Percentiles rank a stretch among this genome's conserved stretches.
Evolutionary conservation across 345 rosid species (phyloP).

Genomic region (Eucalyptus polyanthemos): DNA sequence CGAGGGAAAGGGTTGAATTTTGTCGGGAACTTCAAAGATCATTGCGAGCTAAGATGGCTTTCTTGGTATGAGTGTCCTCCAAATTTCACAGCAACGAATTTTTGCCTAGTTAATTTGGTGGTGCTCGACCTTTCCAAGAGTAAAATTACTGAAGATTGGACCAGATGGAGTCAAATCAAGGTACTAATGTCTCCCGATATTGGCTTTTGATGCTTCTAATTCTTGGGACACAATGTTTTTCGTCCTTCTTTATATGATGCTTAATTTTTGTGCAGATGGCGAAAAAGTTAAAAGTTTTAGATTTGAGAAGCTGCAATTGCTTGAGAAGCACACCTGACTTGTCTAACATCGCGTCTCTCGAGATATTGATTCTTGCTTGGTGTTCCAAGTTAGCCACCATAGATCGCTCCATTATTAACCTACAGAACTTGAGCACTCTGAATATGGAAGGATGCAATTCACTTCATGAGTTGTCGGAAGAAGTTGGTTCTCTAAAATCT

Average conservation of each 20-base stretch:
- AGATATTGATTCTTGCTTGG: background rate
- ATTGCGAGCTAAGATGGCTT: background rate
- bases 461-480: background rate
- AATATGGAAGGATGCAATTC: background rate
- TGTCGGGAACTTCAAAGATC: background rate
- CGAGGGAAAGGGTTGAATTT: background rate
- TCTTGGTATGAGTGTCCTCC: background rate
- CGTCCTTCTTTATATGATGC: background rate
- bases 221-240: background rate
- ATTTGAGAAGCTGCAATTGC: background rate
- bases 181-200: background rate
- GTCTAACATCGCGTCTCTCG: background rate
- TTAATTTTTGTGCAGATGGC: background rate
- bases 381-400: background rate
- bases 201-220: background rate
- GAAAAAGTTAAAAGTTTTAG: background rate
- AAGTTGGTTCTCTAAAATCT: background rate
- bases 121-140: background rate
- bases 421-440: background rate
- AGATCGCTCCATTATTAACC: background rate
- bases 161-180: background rate
- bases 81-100: background rate
- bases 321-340: background rate
- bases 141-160: background rate
- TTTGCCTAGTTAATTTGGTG: background rate